Base-by-base conservation (phyloP, 495 filamentous ascomycete species). In the Aspergillus asperescens region DNA sequence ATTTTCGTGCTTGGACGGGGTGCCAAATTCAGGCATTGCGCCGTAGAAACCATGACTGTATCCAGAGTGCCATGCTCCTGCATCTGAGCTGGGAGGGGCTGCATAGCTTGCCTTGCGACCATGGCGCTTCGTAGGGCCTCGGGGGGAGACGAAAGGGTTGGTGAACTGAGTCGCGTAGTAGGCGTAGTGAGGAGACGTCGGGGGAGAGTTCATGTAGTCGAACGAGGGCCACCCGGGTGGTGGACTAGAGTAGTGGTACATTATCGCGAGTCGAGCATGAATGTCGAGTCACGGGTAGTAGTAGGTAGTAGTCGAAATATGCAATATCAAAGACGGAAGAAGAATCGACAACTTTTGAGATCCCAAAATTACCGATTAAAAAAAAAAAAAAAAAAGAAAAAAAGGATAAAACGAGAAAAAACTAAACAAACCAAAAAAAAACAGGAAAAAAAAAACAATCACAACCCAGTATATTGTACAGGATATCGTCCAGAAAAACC, bases 1-100 rank as follows among this genome's bases (percentile, higher is more conserved):
- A 79, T 73, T 67, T 62, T 78, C 75, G 75, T 78, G 71, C 73
- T 78, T 72, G 65, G 71, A 67, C 56, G 76, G 72, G 52, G 72
- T 67, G 62, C 65, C 64, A 66, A 75, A 74, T 49, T 78, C 72
- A 52, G 75, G 76, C 58, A 67, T 65, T 32, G 71, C 54, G 37
- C 74, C 70, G 60, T 78, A 76, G 62, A 68, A 72, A 28, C 57
- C 46, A 20, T 61, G 60, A 37, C 64, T 54, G 52, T 73, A 73
- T 27, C 56, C 62, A 41, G 74, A 61, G 52, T 74, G 65, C 65
- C 69, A 77, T 51, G 62, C 66, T 43, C 66, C 66, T n/a, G 65
- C 50, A 28, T 69, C 67, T 49, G 66, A 69, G 56, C 44, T 47
- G 29, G 44, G 29, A 12, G 73, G 66, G 32, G 67, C 64, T 34